Percentiles rank a stretch among this genome's conserved stretches.
Conservation (phyloP, 179 eudicot genomes). For the Gypsophila paniculata region DNA sequence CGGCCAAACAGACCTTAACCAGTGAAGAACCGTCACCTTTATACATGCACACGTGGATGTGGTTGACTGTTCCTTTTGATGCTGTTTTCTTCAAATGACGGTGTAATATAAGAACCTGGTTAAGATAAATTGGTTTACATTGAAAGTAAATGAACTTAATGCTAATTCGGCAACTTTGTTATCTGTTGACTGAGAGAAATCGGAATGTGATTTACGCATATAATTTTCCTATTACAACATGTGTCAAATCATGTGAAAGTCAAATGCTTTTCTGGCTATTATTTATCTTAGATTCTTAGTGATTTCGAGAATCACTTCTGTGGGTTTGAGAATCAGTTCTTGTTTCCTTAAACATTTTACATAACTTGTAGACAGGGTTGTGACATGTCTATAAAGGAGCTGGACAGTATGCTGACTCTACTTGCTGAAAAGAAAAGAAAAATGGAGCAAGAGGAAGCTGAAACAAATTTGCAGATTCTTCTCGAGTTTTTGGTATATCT, state of each 20-base stretch:
- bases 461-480: constrained; percentile 71
- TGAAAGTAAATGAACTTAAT: not conserved
- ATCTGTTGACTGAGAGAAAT: not conserved
- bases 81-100: not conserved
- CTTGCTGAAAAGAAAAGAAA: constrained; percentile 69
- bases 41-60: not conserved
- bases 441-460: constrained; percentile 90
- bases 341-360: not conserved
- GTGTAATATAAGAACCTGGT: not conserved
- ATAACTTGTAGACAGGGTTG: constrained; percentile 77
- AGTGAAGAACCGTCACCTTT: not conserved
- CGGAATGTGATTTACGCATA: not conserved
- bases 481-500: constrained; percentile 67
- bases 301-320: not conserved
- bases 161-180: not conserved
- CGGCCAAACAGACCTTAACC: not conserved
- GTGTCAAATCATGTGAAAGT: no score
- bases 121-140: not conserved
- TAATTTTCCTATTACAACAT: not conserved
- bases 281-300: not conserved
- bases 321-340: not conserved
- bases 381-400: constrained; percentile 76
- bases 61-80: not conserved
- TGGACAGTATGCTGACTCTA: constrained; percentile 59
- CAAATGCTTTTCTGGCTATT: not conserved